phyloP scores from a whole-genome alignment of 2,329 filamentous ascomycete species.

The Aspergillus aculeatus region DNA sequence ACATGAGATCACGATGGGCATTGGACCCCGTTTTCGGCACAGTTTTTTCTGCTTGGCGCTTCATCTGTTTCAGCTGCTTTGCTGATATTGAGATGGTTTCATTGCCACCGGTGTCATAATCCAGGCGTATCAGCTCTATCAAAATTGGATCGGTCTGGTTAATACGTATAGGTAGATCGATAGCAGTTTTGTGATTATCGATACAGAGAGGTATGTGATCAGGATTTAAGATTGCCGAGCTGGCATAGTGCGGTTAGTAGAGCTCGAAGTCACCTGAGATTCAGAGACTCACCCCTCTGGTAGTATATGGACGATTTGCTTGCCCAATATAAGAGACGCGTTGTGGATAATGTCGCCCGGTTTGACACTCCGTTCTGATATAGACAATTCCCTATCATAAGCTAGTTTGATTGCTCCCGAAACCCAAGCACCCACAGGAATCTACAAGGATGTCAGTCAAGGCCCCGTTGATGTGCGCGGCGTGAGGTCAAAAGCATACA shows the following conservation, averaged over 20 bases:
- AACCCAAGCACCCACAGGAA: slow-evolving; percentile 73
- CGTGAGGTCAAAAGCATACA: slow-evolving; percentile 47
- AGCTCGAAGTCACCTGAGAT: not conserved
- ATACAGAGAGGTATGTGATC: slow-evolving; percentile 79
- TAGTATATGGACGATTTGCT: slow-evolving; percentile 95
- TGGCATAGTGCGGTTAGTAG: slow-evolving; percentile 39
- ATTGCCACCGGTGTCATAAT: slow-evolving; percentile 75
- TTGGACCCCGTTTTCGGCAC: slow-evolving; percentile 49
- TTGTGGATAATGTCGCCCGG: slow-evolving; percentile 85
- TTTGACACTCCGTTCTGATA: slow-evolving; percentile 92
- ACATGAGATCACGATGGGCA: slow-evolving; percentile 66
- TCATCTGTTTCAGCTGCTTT: slow-evolving; percentile 72
- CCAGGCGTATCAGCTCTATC: slow-evolving; percentile 84
- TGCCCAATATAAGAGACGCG: slow-evolving; percentile 87
- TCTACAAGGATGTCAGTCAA: slow-evolving; percentile 41
- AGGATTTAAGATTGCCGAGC: slow-evolving; percentile 83
- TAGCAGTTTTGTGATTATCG: slow-evolving; percentile 59
- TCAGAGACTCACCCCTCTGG: slow-evolving; percentile 71
- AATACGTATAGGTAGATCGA: slow-evolving; percentile 79
- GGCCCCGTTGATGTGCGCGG: slow-evolving; percentile 9
- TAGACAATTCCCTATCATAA: slow-evolving; percentile 88
- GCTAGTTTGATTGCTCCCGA: slow-evolving; percentile 73
- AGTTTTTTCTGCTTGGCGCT: slow-evolving; percentile 66
- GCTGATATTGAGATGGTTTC: slow-evolving; percentile 75
- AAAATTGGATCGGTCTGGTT: slow-evolving; percentile 88